A percentile compares a stretch with the other conserved stretches of the same genome.
phyloP scores from a whole-genome alignment of 164 flowering plant genomes.

The Sextonia rubra region DNA sequence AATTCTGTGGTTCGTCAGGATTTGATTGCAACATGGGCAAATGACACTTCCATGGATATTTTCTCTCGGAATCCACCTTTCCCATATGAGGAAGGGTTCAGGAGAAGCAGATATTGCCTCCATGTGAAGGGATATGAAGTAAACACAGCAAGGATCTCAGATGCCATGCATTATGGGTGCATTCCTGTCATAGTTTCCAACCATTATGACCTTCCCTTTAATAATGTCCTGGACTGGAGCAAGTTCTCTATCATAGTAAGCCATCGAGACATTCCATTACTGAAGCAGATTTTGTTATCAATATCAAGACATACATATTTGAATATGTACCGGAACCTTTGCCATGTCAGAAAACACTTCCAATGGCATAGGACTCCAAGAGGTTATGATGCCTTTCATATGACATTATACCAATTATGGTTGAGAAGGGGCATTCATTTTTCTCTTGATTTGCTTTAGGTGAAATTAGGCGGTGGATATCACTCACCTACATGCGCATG shows the following conservation, averaged over 20 bases:
- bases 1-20: constrained; percentile 36
- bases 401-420: constrained; percentile 59
- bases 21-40: constrained; percentile 34
- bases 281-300: constrained; percentile 31
- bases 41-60: constrained; percentile 39
- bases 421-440: constrained; percentile 27
- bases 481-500: background rate
- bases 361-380: constrained; percentile 37
- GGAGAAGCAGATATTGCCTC: constrained; percentile 46
- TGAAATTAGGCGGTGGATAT: background rate
- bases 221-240: constrained; percentile 51
- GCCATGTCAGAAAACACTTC: constrained; percentile 42
- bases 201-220: constrained; percentile 55
- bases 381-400: constrained; percentile 47
- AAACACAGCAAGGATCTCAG: constrained; percentile 52
- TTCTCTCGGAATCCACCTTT: constrained; percentile 24
- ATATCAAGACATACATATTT: constrained; percentile 27
- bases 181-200: constrained; percentile 55
- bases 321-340: constrained; percentile 35
- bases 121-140: constrained; percentile 64
- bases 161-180: constrained; percentile 58
- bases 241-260: constrained; percentile 41
- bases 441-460: background rate
- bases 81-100: constrained; percentile 40
- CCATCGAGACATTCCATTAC: constrained; percentile 27